Conservation (phyloP, 1,284 basidiomycete species). For the Calocybe gambosa region DNA sequence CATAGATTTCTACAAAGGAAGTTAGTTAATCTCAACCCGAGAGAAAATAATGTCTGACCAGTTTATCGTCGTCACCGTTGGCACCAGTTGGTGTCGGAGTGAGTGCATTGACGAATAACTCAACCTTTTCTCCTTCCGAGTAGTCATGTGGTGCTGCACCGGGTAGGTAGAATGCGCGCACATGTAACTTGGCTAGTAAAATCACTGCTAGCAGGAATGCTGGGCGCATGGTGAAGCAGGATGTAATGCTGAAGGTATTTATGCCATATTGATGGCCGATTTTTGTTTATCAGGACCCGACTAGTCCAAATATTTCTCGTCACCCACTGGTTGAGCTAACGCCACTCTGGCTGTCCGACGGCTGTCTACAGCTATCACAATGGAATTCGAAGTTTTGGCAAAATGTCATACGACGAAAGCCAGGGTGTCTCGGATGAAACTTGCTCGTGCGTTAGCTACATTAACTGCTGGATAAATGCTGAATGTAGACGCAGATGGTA, state of each 20-base stretch:
- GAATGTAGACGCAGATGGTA: constrained; percentile 47
- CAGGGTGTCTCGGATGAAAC: constrained; percentile 70
- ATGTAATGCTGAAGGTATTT: background rate
- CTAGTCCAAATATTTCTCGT: constrained; percentile 9
- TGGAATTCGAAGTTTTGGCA: constrained; percentile 77
- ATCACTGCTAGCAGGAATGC: constrained; percentile 13
- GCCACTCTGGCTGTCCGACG: constrained; percentile 13
- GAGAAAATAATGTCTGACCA: constrained; percentile 39
- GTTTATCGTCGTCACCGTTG: constrained; percentile 65
- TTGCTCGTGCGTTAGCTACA: constrained; percentile 45
- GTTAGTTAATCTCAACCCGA: background rate
- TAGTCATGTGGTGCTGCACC: constrained; percentile 80
- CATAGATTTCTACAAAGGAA: constrained; percentile 60
- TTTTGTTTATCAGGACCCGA: constrained; percentile 4
- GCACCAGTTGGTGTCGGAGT: constrained; percentile 68
- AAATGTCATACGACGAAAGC: constrained; percentile 73
- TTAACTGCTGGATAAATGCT: constrained; percentile 6
- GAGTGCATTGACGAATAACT: constrained; percentile 80
- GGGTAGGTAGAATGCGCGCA: constrained; percentile 44
- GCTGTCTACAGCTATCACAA: constrained; percentile 27
- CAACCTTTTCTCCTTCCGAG: constrained; percentile 60
- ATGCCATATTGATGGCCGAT: background rate
- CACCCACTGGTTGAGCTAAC: background rate
- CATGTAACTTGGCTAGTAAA: constrained; percentile 15
- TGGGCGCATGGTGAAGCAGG: constrained; percentile 18